Conservation (phyloP, 1,139 yeast species). For the Nadsonia commutata region DNA sequence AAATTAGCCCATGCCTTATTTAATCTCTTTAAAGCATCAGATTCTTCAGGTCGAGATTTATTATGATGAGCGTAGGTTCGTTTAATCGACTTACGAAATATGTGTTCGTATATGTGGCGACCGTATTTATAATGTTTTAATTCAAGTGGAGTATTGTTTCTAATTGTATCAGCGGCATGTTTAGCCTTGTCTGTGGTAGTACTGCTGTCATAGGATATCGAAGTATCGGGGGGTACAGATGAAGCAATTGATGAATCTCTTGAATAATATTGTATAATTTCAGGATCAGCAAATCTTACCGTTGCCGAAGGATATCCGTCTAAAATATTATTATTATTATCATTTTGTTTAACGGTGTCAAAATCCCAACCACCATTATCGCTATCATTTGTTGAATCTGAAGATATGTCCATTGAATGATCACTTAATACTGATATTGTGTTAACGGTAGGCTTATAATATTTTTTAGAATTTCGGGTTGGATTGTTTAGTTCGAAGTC, state of each 20-base stretch:
- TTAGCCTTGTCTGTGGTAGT: not conserved
- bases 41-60: not conserved
- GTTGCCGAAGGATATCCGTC: not conserved
- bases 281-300: not conserved
- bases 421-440: conserved; percentile 4
- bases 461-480: conserved; percentile 9
- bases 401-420: not conserved
- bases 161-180: not conserved
- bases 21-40: not conserved
- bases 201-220: not conserved
- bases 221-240: not conserved
- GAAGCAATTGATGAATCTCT: not conserved
- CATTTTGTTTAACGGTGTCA: conserved; percentile 22
- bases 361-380: conserved; percentile 27
- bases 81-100: not conserved
- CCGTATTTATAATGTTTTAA: not conserved
- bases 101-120: not conserved
- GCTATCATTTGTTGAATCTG: conserved; percentile 6
- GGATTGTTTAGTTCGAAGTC: conserved; percentile 8
- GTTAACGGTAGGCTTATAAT: conserved; percentile 5
- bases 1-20: not conserved
- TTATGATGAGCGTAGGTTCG: not conserved
- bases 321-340: conserved; percentile 2
- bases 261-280: conserved; percentile 1
- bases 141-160: not conserved